Evolutionary conservation across 2,329 filamentous ascomycete genomes (phyloP).

Genomic region (Penicillium hordei): DNA sequence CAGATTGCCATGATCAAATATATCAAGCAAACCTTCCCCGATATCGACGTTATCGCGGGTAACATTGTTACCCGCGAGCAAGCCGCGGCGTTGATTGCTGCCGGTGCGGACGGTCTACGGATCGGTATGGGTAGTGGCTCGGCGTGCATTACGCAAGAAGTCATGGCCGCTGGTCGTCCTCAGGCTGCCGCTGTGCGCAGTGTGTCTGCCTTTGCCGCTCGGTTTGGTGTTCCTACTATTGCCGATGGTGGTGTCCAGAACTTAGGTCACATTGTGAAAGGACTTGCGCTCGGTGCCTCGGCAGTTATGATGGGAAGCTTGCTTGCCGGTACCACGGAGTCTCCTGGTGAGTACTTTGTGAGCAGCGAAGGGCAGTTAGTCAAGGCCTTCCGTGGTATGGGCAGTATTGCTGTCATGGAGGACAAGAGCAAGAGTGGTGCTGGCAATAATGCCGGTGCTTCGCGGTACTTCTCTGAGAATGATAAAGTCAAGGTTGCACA

Average conservation of each 20-base stretch:
- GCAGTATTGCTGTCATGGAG: constrained; percentile 98
- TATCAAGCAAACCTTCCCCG: constrained; percentile 82
- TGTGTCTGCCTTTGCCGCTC: constrained; percentile 83
- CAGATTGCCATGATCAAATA: constrained; percentile 98
- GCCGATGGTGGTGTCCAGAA: constrained; percentile 98
- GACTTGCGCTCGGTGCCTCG: constrained; percentile 86
- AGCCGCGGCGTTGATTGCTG: constrained; percentile 85
- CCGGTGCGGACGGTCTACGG: constrained; percentile 90
- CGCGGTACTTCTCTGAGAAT: constrained; percentile 96
- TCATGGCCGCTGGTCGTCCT: constrained; percentile 97
- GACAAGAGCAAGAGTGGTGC: constrained; percentile 89
- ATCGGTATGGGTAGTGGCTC: constrained; percentile 99
- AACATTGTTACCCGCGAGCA: constrained; percentile 98
- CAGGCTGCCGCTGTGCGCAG: constrained; percentile 91
- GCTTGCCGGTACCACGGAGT: constrained; percentile 94
- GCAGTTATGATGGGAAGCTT: constrained; percentile 99
- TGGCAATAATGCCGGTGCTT: constrained; percentile 86
- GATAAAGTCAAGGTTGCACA: constrained; percentile 93
- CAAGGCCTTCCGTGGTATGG: constrained; percentile 99
- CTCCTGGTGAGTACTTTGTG: constrained; percentile 93
- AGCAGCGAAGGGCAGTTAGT: constrained; percentile 95
- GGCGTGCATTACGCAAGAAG: constrained; percentile 98
- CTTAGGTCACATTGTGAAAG: constrained; percentile 98
- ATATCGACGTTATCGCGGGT: constrained; percentile 91
- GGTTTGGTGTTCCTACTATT: constrained; percentile 95